phyloP scores from a whole-genome alignment of 225 moss, liverwort and hornwort species.

The Thuidium tamariscinum region DNA sequence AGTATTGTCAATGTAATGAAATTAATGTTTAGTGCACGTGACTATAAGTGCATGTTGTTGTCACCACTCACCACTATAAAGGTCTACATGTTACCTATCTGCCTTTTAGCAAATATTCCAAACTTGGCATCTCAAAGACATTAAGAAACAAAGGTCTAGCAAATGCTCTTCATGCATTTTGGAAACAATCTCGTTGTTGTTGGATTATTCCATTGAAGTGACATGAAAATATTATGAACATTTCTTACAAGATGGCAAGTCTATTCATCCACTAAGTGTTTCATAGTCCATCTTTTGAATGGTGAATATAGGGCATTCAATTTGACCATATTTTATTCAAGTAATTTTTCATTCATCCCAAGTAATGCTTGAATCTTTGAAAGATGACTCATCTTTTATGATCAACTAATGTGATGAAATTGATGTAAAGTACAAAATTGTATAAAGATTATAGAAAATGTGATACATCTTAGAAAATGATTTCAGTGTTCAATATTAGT shows the following conservation, averaged over 20 bases:
- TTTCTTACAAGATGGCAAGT: slow-evolving; percentile 13
- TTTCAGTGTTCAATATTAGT: neutral
- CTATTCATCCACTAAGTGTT: neutral
- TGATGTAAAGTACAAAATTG: neutral
- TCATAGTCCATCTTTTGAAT: neutral
- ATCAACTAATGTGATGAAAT: neutral
- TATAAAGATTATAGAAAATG: neutral
- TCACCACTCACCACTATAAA: too few relatives aligned
- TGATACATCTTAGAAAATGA: neutral
- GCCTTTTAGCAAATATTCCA: slow-evolving; percentile 3
- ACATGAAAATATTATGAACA: slow-evolving; percentile 41
- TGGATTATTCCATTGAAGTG: slow-evolving; percentile 53
- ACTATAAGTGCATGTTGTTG: too few relatives aligned
- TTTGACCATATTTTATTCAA: neutral
- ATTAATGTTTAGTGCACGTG: too few relatives aligned
- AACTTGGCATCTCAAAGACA: slow-evolving; percentile 4
- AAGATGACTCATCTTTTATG: rapidly evolving
- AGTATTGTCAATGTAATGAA: too few relatives aligned
- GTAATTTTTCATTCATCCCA: too few relatives aligned
- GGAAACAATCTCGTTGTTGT: slow-evolving; percentile 47
- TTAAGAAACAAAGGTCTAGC: too few relatives aligned
- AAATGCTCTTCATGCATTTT: slow-evolving; percentile 23
- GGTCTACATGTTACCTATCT: too few relatives aligned
- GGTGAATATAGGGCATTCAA: too few relatives aligned
- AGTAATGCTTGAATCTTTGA: neutral